These are phyloP conservation scores for Fusarium graminum DNA, from an alignment of 2,329 filamentous ascomycete genomes.

Conservation along the genomic window DNA sequence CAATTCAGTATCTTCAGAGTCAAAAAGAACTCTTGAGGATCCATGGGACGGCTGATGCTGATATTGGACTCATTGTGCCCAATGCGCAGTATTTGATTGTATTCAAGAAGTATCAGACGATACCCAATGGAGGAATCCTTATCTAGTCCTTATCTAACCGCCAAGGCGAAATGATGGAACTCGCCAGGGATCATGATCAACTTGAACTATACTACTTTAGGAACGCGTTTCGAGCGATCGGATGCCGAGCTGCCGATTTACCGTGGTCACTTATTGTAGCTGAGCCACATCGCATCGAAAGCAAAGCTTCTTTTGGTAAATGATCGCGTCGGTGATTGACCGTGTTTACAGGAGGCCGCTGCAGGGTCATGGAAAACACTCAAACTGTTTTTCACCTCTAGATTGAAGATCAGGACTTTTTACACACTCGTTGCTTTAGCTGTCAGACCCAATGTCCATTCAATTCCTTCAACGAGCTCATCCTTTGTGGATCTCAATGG, in stretches of 20 bases:
- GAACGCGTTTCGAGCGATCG: conserved; percentile 8
- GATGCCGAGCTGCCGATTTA: background rate
- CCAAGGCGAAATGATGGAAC: background rate
- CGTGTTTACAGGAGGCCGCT: no score
- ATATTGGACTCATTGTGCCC: background rate
- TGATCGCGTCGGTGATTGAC: background rate
- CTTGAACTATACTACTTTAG: background rate
- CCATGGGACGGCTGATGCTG: no score
- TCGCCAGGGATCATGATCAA: background rate
- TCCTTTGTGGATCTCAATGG: no score
- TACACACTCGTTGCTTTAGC: background rate
- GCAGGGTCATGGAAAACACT: no score
- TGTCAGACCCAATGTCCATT: no score
- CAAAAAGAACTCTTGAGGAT: no score
- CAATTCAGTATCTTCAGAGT: no score
- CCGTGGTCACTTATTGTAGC: conserved; percentile 1
- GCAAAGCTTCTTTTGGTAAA: background rate
- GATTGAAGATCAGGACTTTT: background rate
- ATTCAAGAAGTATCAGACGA: background rate
- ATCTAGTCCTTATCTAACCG: conserved; percentile 22
- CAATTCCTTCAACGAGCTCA: no score
- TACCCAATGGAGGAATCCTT: background rate
- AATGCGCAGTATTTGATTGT: background rate
- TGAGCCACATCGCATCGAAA: conserved; percentile 16
- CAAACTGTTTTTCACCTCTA: no score